Base-by-base conservation (phyloP, 176 grass and related monocot species). In the Ampelocalamus luodianensis region DNA sequence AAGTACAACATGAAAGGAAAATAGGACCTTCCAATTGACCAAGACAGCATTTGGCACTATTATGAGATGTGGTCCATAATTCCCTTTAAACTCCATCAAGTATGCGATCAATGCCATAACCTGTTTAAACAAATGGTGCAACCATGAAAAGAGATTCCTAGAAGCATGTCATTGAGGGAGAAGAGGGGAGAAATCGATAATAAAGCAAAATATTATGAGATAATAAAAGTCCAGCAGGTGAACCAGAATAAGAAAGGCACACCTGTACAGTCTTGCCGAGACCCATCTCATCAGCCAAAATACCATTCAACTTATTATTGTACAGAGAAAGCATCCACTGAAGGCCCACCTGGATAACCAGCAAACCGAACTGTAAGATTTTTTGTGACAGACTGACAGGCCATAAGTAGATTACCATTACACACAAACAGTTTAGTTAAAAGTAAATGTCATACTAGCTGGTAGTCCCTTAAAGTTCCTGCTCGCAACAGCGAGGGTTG, bases 321-420 rank as follows among this genome's bases (percentile, higher is more conserved):
- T 99, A 99, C 84, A 99, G 84, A 32, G 97, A 99, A 83, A 99
- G 97, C 97, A 99, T 99, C 97, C 97, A 99, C 60, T 99, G 97
- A 51, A 99, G 90, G 22, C 97, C 97, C 72, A 99, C 97, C 97
- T 99, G 77, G 20, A 89, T 46, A 83, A 81, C 5, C 43, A 82
- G 46, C 16, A 79, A 82, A 74, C 79, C 12, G 38, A 73, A 72
- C 74, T 48, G 10, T 56, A 76, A 87, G 42, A 77, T 68, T 55
- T 40, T 85, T 46, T 70, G 68, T 11, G 15, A 74, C 8, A 24
- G 54, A 64, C 58, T 40, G 11, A 22, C 43, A 79, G 70, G 48
- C 24, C n/a, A 49, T 75, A 62, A 66, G 27, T 64, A 74, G 65
- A 74, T 49, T 45, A 65, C 43, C 63, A 83, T 12, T 59, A 82